A percentile compares a stretch with the other conserved stretches of the same genome.
Evolutionary conservation across 176 grass and related monocot genomes (phyloP).

Genomic region (Carex littledalei): DNA sequence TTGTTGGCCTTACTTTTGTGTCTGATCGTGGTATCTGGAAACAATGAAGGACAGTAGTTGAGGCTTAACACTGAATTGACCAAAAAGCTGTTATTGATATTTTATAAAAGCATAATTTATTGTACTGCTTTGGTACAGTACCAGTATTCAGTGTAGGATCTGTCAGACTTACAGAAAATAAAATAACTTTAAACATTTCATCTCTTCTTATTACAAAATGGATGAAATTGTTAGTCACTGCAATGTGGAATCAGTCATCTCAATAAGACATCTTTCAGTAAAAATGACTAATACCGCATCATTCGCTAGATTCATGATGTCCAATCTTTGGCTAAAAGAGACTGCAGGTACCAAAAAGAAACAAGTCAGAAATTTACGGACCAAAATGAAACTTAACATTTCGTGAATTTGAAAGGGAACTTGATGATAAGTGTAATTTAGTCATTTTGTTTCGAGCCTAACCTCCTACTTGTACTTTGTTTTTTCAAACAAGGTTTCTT

Average conservation of each 20-base stretch:
- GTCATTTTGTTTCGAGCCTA: not conserved
- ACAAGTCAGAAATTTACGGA: not conserved
- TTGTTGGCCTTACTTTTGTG: not conserved
- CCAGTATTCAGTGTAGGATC: not conserved
- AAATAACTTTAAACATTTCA: not conserved
- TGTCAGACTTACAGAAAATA: not conserved
- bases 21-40: not conserved
- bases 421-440: not conserved
- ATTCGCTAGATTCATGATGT: not conserved
- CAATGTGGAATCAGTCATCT: not conserved
- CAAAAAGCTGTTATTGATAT: not conserved
- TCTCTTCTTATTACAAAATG: not conserved
- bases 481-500: constrained; percentile 25
- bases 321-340: not conserved
- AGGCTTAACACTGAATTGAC: not conserved
- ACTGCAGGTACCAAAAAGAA: not conserved
- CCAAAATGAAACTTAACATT: not conserved
- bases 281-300: not conserved
- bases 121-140: not conserved
- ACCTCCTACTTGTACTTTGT: not conserved
- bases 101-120: not conserved
- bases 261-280: not conserved
- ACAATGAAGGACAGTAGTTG: not conserved
- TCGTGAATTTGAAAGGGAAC: not conserved
- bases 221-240: not conserved